Percentiles rank a stretch among this genome's conserved stretches.
Evolutionary conservation across 352 stramenopile genomes (phyloP).

Genomic region (Pythium coloratum): DNA sequence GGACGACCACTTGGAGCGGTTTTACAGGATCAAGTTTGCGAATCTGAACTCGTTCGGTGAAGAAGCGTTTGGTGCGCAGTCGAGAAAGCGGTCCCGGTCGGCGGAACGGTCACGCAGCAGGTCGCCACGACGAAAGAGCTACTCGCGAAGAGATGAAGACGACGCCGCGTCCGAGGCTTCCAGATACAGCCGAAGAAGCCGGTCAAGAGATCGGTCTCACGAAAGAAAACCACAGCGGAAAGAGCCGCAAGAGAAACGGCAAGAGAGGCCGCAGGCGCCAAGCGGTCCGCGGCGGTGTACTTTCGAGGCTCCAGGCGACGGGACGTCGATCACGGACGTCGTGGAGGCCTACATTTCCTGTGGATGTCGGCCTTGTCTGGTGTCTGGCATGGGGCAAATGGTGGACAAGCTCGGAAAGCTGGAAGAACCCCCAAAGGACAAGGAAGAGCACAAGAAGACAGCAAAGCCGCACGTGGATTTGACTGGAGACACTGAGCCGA

Average conservation of each 20-base stretch:
- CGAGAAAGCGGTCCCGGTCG: neutral
- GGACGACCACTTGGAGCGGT: constrained; percentile 21
- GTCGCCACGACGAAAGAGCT: neutral
- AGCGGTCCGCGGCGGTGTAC: neutral
- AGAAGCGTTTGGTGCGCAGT: neutral
- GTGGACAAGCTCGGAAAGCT: neutral
- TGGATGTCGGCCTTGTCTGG: constrained; percentile 5
- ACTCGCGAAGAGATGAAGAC: neutral
- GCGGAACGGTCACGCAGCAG: neutral
- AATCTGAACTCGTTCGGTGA: constrained; percentile 6
- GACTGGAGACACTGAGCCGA: neutral
- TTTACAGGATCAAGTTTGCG: constrained; percentile 24
- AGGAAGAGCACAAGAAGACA: neutral
- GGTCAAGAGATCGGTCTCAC: neutral
- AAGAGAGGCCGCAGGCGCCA: no score
- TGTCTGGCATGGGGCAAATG: neutral
- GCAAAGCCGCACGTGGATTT: neutral
- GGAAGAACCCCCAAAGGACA: neutral
- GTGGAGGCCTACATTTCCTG: constrained; percentile 3
- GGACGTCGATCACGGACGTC: neutral
- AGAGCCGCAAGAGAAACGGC: neutral
- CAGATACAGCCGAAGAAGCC: neutral
- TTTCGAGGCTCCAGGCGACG: neutral
- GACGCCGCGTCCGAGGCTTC: neutral
- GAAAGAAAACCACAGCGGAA: neutral